phyloP scores from a whole-genome alignment of 768 basidiomycete genomes.

The Tylopilus rubrobrunneus region DNA sequence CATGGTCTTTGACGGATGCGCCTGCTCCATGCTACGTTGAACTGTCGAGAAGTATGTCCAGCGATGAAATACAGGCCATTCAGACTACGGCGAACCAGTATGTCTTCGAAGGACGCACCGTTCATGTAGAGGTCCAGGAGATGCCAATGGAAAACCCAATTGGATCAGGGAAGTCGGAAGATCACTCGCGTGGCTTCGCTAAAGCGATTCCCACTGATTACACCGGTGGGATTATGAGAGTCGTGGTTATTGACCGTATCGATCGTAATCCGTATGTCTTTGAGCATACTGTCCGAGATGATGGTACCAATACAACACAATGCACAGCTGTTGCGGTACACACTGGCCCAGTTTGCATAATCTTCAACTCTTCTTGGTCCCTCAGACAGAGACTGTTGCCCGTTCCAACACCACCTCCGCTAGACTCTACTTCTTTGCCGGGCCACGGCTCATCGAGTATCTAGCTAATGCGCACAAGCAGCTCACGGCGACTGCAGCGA shows the following conservation, averaged over 20 bases:
- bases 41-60: slow-evolving; percentile 61
- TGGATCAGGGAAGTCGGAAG: slow-evolving; percentile 33
- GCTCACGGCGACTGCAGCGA: slow-evolving; percentile 52
- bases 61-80: slow-evolving; percentile 56
- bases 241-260: slow-evolving; percentile 77
- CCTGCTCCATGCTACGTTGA: slow-evolving; percentile 77
- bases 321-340: slow-evolving; percentile 70
- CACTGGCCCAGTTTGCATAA: slow-evolving; percentile 77
- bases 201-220: slow-evolving; percentile 67
- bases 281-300: slow-evolving; percentile 3
- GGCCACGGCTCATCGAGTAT: slow-evolving; percentile 67
- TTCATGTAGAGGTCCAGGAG: slow-evolving; percentile 74
- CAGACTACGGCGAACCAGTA: slow-evolving; percentile 62
- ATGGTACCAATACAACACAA: background rate
- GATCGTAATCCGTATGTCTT: slow-evolving; percentile 71
- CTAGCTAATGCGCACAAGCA: slow-evolving; percentile 54
- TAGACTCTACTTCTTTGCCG: slow-evolving; percentile 80
- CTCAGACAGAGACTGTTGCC: slow-evolving; percentile 63
- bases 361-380: slow-evolving; percentile 66
- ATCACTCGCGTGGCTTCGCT: slow-evolving; percentile 49
- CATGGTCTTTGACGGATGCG: slow-evolving; percentile 73
- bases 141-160: slow-evolving; percentile 38
- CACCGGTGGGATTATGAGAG: slow-evolving; percentile 71
- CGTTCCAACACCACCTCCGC: slow-evolving; percentile 59
- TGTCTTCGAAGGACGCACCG: slow-evolving; percentile 63